Base-by-base conservation (phyloP, 2,329 filamentous ascomycete genomes). In the Whalleya microplaca region DNA sequence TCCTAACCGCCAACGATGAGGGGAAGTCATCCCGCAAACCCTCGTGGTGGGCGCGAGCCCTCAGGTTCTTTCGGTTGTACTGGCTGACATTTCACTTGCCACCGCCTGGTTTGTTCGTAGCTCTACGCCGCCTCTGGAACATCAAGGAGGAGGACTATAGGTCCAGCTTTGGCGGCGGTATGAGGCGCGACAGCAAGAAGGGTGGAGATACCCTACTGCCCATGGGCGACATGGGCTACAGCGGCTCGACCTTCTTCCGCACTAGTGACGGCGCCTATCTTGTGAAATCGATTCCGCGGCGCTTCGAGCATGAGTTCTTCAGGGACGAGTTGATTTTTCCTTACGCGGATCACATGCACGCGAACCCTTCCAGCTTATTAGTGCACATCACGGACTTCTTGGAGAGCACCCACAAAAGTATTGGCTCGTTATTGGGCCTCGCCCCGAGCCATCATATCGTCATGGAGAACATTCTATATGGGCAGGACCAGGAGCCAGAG, bases 391-490 rank as follows among this genome's bases (percentile, higher is more conserved):
- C 85, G 21, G 87, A 92, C 69, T 84, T 91, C 55, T 76, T 91
- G 0, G 80, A 84, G 49, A 79, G 81, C 0, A 78, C 81, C 0
- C 78, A 80, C 9, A 64, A 72, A 0, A 84, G 85, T 0, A 66
- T 92, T 1, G 89, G 88, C 0, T 79, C 82, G 1, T 64, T 85
- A 0, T 63, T 90, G 0, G 81, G 86, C 3, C 73, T 81, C 1
- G 84, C 86, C 0, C 88, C 89, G 0, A 84, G 84, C 1, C 88
- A 91, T 62, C 88, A 91, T 66, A 88, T 92, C 57, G 79, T 92
- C 65, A 92, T 92, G 89, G 89, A 91, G 70, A 92, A 92, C 67
- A 77, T 90, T 2, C 75, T 91, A 21, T 84, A 83, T 59, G 88
- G 88, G 1, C 80, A 84, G 59, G 75, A 77, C 14, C 72, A 76